Conservation (phyloP, 495 filamentous ascomycete genomes). For the Hypoxylon subgilvum region DNA sequence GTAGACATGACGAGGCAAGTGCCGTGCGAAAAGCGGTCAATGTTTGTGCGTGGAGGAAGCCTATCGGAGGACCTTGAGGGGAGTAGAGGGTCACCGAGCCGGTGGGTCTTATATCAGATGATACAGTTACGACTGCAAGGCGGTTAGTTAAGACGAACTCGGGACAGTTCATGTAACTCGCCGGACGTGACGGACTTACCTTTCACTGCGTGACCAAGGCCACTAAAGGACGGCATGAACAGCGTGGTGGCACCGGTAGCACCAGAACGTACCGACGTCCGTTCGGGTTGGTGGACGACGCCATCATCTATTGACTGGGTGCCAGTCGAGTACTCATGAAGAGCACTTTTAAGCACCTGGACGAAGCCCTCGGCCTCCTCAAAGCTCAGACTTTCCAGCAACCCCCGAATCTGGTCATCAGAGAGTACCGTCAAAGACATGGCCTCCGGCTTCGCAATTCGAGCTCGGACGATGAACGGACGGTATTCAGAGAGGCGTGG, state of each 20-base stretch:
- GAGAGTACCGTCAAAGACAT: slow-evolving; percentile 83
- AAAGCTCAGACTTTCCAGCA: slow-evolving; percentile 73
- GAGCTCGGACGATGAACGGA: background rate
- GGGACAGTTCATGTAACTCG: background rate
- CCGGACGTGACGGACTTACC: slow-evolving; percentile 38
- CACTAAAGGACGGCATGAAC: slow-evolving; percentile 82
- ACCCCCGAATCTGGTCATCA: slow-evolving; percentile 67
- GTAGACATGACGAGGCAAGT: slow-evolving; percentile 74
- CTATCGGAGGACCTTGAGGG: slow-evolving; percentile 70
- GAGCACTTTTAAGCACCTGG: slow-evolving; percentile 68
- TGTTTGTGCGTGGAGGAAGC: slow-evolving; percentile 81
- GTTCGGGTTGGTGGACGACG: slow-evolving; percentile 73
- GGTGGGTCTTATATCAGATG: slow-evolving; percentile 65
- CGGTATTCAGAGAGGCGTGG: background rate
- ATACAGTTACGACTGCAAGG: slow-evolving; percentile 47
- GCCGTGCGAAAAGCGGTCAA: slow-evolving; percentile 94
- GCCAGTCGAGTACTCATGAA: slow-evolving; percentile 82
- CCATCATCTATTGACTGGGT: slow-evolving; percentile 55
- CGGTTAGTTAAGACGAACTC: slow-evolving; percentile 16
- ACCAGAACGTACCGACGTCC: slow-evolving; percentile 68
- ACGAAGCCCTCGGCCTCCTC: slow-evolving; percentile 73
- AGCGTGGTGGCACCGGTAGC: slow-evolving; percentile 79
- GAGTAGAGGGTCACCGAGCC: slow-evolving; percentile 78
- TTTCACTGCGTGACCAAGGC: slow-evolving; percentile 56
- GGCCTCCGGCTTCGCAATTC: slow-evolving; percentile 11